Evolutionary conservation across 768 basidiomycete genomes (phyloP), one percentile per base, ranked within the genome.

Genomic region (Naematelia aurantialba): DNA sequence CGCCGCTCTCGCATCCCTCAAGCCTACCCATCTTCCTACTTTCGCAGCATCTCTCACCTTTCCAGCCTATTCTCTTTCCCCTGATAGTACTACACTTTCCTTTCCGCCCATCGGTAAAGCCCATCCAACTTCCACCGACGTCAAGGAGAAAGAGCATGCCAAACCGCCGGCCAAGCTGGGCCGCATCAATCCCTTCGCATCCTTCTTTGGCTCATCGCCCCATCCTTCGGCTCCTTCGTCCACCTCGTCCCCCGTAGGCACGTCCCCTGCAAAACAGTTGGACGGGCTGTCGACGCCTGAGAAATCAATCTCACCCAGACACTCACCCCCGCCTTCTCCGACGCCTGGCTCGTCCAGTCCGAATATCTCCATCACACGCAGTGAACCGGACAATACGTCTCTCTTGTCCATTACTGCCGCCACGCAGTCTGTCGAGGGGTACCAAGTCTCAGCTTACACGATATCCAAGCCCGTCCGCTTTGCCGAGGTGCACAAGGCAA

Each of bases 111-210:
- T 65, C 17, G 70, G 70, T 8, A 72, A 72, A 59, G 78, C 78
- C n/a, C 75, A 82, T 13, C 78, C 80, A 31, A 55, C 81, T 0
- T 84, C 84, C 14, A 25, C 48, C 51, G 19, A 65, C 17, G 8
- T 17, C 52, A 56, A 85, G 83, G 17, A 82, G 82, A 26, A 82
- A 78, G 11, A 80, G 77, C 45, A 80, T 78, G 10, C 60, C 12
- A 59, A 58, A 24, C 59, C 63, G n/a, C 46, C 71, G 19, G 45
- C 68, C 1, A 75, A 65, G 50, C 27, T 63, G 2, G 62, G 64
- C 0, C 81, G 88, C 0, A 80, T 89, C 11, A 87, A 87, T 66
- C 86, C 89, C 0, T 91, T 92, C 65, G 86, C 88, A 0, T 86
- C 87, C 1, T 81, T 92, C n/a, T 90, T 89, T 66, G 87, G 85